Conservation (phyloP, 805 yeast species). For the Yarrowia porcina region DNA sequence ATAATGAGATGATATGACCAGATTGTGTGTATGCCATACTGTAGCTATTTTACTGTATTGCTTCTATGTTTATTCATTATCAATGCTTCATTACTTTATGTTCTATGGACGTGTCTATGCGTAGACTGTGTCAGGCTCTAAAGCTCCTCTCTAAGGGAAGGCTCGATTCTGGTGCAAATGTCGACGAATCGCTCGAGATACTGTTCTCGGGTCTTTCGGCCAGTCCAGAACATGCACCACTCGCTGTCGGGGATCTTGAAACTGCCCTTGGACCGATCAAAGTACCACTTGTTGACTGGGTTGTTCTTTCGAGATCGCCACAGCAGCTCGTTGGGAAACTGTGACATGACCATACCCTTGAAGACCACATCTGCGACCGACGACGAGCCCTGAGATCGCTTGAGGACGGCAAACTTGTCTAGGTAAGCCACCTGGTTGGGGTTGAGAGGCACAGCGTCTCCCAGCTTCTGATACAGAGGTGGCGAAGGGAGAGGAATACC, state of each 20-base stretch:
- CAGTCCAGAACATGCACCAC: conserved; percentile 48
- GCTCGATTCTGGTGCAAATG: conserved; percentile 55
- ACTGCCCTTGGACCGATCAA: conserved; percentile 81
- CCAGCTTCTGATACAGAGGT: conserved; percentile 9
- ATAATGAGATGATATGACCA: conserved; percentile 15
- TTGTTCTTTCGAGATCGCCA: conserved; percentile 88
- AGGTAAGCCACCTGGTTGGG: conserved; percentile 60
- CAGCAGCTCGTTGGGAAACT: conserved; percentile 68
- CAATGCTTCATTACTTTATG: conserved; percentile 6
- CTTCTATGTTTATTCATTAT: not conserved
- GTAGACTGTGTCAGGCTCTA: not conserved
- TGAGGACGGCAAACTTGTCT: conserved; percentile 90
- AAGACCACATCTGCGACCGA: conserved; percentile 93
- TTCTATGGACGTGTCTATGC: not conserved
- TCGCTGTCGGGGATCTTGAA: conserved; percentile 45
- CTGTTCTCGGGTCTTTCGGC: conserved; percentile 34
- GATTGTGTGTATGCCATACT: not conserved
- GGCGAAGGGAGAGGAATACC: conserved; percentile 16
- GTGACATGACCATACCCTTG: conserved; percentile 63
- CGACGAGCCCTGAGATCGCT: conserved; percentile 80
- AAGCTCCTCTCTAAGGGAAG: conserved; percentile 42
- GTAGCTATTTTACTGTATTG: not conserved
- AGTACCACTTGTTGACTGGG: conserved; percentile 97
- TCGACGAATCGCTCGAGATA: conserved; percentile 49
- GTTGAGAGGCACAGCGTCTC: conserved; percentile 30